A percentile compares a stretch with the other conserved stretches of the same genome.
These are phyloP conservation scores for Kluyveromyces nonfermentans DNA, from an alignment of 805 yeast genomes.

Conservation along the genomic window DNA sequence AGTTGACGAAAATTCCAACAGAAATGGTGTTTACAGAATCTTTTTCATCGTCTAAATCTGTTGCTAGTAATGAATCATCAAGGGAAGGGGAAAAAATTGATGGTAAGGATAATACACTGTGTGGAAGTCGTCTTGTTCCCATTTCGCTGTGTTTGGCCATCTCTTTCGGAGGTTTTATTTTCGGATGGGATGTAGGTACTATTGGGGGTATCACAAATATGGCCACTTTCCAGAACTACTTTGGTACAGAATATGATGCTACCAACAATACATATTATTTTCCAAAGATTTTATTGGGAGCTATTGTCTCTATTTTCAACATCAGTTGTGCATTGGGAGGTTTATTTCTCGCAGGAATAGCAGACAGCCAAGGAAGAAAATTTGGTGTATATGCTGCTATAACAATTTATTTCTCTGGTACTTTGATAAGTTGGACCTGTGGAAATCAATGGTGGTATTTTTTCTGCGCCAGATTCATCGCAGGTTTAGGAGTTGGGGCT, in stretches of 20 bases:
- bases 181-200: constrained; percentile 72
- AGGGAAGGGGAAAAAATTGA: not conserved
- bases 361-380: constrained; percentile 55
- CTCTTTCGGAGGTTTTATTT: constrained; percentile 63
- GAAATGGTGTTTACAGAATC: not conserved
- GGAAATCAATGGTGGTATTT: constrained; percentile 49
- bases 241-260: constrained; percentile 35
- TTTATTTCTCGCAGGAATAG: constrained; percentile 45
- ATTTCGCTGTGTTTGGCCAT: constrained; percentile 41
- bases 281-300: constrained; percentile 38
- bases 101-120: not conserved
- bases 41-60: not conserved
- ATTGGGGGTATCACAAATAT: constrained; percentile 62
- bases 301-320: constrained; percentile 48
- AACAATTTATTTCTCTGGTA: constrained; percentile 50
- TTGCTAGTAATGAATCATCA: not conserved
- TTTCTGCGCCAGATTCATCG: constrained; percentile 53
- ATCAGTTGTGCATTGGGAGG: constrained; percentile 69
- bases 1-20: not conserved
- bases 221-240: constrained; percentile 43
- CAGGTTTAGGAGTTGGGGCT: constrained; percentile 70
- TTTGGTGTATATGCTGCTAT: constrained; percentile 45
- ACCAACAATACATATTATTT: constrained; percentile 26
- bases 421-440: constrained; percentile 48
- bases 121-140: constrained; percentile 3